A percentile compares a stretch with the other conserved stretches of the same genome.
Conservation (phyloP, 208 protist species). For the Acanthamoeba royreba region DNA sequence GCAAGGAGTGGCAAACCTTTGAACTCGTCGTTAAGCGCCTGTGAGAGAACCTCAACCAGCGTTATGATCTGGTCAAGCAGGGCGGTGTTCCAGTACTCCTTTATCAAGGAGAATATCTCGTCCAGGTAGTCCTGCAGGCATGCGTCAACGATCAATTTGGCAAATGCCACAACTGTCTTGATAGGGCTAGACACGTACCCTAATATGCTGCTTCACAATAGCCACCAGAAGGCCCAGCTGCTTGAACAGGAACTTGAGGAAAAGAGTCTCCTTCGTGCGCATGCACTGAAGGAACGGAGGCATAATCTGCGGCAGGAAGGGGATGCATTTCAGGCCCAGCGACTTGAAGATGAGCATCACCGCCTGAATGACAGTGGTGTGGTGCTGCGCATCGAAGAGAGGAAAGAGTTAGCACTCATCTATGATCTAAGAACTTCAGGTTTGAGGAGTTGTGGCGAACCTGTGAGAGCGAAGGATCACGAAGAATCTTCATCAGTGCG, state of each 20-base stretch:
- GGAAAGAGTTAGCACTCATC: background rate
- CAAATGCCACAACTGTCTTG: background rate
- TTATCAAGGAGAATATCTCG: slow-evolving; percentile 58
- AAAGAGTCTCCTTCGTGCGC: slow-evolving; percentile 61
- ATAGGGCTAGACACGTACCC: slow-evolving; percentile 63
- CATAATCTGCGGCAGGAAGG: slow-evolving; percentile 86
- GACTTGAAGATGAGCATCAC: slow-evolving; percentile 87
- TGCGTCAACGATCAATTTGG: background rate
- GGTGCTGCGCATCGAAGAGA: slow-evolving; percentile 57
- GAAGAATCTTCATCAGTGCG: slow-evolving; percentile 85
- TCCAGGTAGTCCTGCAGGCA: background rate
- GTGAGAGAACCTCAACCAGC: slow-evolving; percentile 85
- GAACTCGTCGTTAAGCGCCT: slow-evolving; percentile 87
- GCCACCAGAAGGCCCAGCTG: slow-evolving; percentile 76
- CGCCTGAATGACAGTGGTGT: slow-evolving; percentile 78
- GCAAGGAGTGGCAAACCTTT: slow-evolving; percentile 55
- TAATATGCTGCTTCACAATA: slow-evolving; percentile 87
- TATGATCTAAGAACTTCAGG: background rate
- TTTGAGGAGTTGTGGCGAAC: background rate
- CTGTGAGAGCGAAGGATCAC: slow-evolving; percentile 75
- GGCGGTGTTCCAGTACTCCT: slow-evolving; percentile 72
- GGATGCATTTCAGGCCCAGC: slow-evolving; percentile 82
- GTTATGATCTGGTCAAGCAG: slow-evolving; percentile 76
- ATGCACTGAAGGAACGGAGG: slow-evolving; percentile 76
- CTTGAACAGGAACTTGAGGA: slow-evolving; percentile 83